A percentile compares a stretch with the other conserved stretches of the same genome.
phyloP scores from a whole-genome alignment of 768 basidiomycete genomes.

The Rhodotorula diobovata region DNA sequence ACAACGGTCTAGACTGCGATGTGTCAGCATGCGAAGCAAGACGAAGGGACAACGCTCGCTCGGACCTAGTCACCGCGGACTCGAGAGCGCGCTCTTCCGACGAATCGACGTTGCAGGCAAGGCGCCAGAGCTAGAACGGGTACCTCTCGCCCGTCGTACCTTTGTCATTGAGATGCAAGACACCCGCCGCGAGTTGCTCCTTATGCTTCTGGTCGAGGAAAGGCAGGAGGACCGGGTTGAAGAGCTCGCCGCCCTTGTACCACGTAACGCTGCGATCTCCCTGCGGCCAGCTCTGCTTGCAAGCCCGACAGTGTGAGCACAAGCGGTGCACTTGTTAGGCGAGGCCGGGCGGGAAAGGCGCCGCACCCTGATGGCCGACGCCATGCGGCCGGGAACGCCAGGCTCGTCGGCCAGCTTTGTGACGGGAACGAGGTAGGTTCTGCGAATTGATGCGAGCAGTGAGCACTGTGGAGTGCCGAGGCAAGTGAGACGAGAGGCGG shows the following conservation, averaged over 20 bases:
- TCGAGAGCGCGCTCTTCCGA: no score
- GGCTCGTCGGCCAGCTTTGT: slow-evolving; percentile 56
- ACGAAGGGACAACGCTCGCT: no score
- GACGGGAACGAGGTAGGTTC: slow-evolving; percentile 25
- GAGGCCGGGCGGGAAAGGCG: no score
- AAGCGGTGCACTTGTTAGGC: background rate
- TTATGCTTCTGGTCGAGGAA: slow-evolving; percentile 49
- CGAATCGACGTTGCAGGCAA: no score
- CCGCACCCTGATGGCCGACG: slow-evolving; percentile 53
- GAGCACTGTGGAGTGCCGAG: no score
- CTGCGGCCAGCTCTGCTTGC: slow-evolving; percentile 56
- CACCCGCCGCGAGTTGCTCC: slow-evolving; percentile 45
- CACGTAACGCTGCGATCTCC: slow-evolving; percentile 53
- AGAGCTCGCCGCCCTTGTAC: slow-evolving; percentile 46
- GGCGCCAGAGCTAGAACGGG: background rate
- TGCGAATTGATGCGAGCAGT: background rate
- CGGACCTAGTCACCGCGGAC: no score
- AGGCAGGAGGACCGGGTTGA: slow-evolving; percentile 47
- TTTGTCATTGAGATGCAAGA: slow-evolving; percentile 18
- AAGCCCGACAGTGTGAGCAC: fast-evolving
- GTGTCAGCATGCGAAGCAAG: no score
- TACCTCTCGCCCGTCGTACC: background rate
- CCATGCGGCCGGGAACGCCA: slow-evolving; percentile 61
- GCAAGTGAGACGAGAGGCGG: no score
- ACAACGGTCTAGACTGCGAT: no score